phyloP scores from a whole-genome alignment of 257 asterid species.

The Nicotiana sylvestris region DNA sequence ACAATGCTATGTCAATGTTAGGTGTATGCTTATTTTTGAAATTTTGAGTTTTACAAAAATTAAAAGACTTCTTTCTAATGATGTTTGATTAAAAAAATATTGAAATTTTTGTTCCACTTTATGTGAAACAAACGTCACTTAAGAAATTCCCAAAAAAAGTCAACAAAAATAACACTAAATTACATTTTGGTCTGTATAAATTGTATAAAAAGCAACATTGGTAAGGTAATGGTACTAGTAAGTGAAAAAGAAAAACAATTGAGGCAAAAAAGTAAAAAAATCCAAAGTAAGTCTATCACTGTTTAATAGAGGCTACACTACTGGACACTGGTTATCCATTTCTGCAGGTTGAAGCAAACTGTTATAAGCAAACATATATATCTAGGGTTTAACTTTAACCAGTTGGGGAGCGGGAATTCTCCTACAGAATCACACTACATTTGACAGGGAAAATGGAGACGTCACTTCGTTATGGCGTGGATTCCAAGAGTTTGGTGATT shows the following conservation, averaged over 20 bases:
- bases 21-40: background rate
- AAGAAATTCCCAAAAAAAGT: background rate
- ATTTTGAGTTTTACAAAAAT: background rate
- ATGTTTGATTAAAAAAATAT: background rate
- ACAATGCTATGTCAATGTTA: background rate
- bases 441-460: conserved; percentile 54
- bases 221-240: background rate
- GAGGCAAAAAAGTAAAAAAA: background rate
- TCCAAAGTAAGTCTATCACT: background rate
- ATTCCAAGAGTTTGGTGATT: conserved; percentile 66
- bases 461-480: conserved; percentile 70
- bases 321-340: background rate
- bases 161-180: background rate
- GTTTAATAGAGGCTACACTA: background rate
- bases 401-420: background rate
- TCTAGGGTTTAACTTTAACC: background rate
- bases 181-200: background rate
- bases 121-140: background rate
- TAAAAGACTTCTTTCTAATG: background rate
- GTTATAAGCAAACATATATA: background rate
- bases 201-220: background rate
- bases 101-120: background rate
- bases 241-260: background rate
- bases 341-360: background rate
- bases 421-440: background rate